These are phyloP conservation scores for Penicillium psychrofluorescens DNA, from an alignment of 495 filamentous ascomycete species.

Conservation along the genomic window DNA sequence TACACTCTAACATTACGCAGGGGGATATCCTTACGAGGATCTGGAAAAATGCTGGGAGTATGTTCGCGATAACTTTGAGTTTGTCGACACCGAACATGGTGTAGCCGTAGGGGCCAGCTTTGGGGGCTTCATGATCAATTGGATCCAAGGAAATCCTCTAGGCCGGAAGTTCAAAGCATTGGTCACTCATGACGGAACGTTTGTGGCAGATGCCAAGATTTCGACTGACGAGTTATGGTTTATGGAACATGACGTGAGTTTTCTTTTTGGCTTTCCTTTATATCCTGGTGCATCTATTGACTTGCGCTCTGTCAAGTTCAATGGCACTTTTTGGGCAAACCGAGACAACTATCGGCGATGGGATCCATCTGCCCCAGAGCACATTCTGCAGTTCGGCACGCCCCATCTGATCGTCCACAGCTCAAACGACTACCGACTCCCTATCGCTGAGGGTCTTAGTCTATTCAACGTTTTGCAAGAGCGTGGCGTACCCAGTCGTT, in stretches of 20 bases:
- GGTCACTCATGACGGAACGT: conserved; percentile 41
- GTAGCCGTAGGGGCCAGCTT: conserved; percentile 45
- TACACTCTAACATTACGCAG: conserved; percentile 8
- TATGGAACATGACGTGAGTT: conserved; percentile 25
- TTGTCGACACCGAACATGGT: conserved; percentile 40
- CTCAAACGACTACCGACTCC: conserved; percentile 35
- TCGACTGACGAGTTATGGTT: conserved; percentile 45
- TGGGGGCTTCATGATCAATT: conserved; percentile 51
- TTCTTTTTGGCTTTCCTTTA: background rate
- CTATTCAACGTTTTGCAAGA: conserved; percentile 44
- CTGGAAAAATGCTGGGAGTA: conserved; percentile 45
- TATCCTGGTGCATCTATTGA: too few relatives aligned
- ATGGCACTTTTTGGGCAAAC: conserved; percentile 36
- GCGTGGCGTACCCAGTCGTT: conserved; percentile 49
- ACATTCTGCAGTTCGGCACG: conserved; percentile 30
- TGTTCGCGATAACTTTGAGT: conserved; percentile 39
- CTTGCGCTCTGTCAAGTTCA: conserved; percentile 21
- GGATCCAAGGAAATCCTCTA: conserved; percentile 48
- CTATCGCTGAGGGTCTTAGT: conserved; percentile 33
- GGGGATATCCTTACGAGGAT: conserved; percentile 46
- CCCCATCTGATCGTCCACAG: conserved; percentile 44
- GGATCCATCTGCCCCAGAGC: conserved; percentile 31
- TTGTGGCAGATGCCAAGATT: conserved; percentile 34
- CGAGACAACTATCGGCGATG: conserved; percentile 36
- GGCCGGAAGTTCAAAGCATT: conserved; percentile 48